Evolutionary conservation across 352 stramenopile species (phyloP).

Genomic region (Phytophthora capsici): DNA sequence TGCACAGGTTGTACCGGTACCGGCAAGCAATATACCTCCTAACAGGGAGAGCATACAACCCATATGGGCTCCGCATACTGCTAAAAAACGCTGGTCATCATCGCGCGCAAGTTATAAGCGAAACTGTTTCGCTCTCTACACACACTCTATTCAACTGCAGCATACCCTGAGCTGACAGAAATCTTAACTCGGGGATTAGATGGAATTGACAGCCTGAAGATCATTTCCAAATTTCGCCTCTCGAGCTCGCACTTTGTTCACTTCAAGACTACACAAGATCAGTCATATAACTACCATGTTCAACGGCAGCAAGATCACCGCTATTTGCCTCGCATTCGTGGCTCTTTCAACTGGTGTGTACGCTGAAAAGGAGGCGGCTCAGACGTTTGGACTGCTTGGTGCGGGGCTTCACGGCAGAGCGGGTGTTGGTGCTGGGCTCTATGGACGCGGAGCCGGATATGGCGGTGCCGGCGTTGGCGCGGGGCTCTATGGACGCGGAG

Average conservation of each 20-base stretch:
- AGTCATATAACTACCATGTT: constrained; percentile 20
- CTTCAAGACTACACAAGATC: neutral
- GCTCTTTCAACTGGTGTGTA: constrained; percentile 1
- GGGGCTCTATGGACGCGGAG: too few relatives aligned
- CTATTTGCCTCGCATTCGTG: constrained; percentile 15
- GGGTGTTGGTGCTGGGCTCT: neutral
- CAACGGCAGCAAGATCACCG: constrained; percentile 14
- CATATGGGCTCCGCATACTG: neutral
- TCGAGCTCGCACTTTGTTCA: constrained; percentile 5
- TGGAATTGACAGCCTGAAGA: neutral
- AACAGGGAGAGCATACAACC: neutral
- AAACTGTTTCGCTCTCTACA: neutral
- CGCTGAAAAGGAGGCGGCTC: constrained; percentile 17
- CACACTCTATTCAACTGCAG: too few relatives aligned
- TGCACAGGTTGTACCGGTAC: neutral
- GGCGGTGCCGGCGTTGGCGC: neutral
- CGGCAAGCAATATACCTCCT: neutral
- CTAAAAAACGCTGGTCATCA: neutral
- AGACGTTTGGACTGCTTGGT: constrained; percentile 22
- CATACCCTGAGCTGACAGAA: too few relatives aligned
- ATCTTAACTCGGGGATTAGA: too few relatives aligned
- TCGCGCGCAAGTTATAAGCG: neutral
- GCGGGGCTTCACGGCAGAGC: constrained; percentile 1
- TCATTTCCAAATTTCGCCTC: constrained; percentile 17
- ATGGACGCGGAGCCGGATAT: neutral